Base-by-base conservation (phyloP, 441 rosid species). In the Adansonia rubrostipa region DNA sequence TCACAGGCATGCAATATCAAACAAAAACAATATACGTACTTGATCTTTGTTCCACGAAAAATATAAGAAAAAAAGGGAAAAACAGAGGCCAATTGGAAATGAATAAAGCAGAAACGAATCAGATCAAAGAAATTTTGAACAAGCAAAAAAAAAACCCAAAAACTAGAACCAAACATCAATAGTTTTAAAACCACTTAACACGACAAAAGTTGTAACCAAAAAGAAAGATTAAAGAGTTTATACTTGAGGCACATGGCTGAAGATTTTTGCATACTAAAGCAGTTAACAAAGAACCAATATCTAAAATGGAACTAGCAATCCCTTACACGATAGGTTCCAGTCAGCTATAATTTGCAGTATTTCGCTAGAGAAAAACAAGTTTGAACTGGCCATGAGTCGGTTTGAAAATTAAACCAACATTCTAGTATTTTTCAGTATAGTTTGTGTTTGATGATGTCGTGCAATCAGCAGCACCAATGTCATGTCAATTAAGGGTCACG, bases 401-500 rank as follows among this genome's bases (percentile, higher is more conserved):
- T 54, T 54, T 24, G 9, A 22, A 42, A 42, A 6, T 13, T 36
- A 36, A 28, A 62, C 66, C 66, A 62, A 61, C 40, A 36, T 36
- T 36, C 40, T 36, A 36, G 40, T 36, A 36, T 36, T 36, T 36
- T 36, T 36, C 40, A 36, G 40, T 36, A 36, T 36, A 36, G 40
- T 36, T 36, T 36, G 40, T 4, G 40, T 36, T 36, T 36, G 40
- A 36, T 36, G 40, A 36, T 36, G 40, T 36, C 40, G 40, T 36
- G 40, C 40, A 36, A 36, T 36, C 40, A 36, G 40, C 40, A 36
- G 40, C 40, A 36, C 40, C 60, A 70, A 48, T 48, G 22, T 51
- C 10, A 22, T 7, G 19, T 50, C 13, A 48, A 6, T 7, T 6
- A 24, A 45, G 78, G 83, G 24, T 85, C 88, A 24, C 92, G 91